These are phyloP conservation scores for Erysimum pusillum DNA, from an alignment of 441 rosid genomes.

Conservation along the genomic window DNA sequence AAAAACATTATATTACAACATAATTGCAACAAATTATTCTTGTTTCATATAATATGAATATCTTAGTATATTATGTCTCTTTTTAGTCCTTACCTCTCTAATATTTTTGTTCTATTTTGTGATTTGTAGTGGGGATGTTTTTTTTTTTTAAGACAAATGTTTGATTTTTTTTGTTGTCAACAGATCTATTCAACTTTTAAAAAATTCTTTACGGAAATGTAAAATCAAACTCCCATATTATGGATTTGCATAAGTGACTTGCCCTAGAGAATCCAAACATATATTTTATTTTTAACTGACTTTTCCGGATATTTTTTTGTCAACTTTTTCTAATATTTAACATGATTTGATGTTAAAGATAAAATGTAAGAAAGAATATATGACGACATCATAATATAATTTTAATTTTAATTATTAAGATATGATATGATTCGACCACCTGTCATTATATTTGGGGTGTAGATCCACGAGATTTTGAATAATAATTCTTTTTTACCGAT, in stretches of 20 bases:
- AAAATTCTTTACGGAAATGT: neutral
- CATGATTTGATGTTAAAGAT: neutral
- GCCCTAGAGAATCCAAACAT: neutral
- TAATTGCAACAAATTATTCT: neutral
- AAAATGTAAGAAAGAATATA: neutral
- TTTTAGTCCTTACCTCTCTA: too few relatives aligned
- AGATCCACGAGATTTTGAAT: too few relatives aligned
- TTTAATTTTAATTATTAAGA: neutral
- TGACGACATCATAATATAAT: neutral
- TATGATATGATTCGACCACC: too few relatives aligned
- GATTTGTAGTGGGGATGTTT: too few relatives aligned
- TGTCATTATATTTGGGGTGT: too few relatives aligned
- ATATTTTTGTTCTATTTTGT: too few relatives aligned
- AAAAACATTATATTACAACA: too few relatives aligned
- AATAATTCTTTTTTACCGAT: too few relatives aligned
- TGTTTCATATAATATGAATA: neutral
- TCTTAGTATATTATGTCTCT: neutral
- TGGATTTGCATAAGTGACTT: neutral
- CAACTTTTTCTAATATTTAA: neutral
- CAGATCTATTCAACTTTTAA: too few relatives aligned
- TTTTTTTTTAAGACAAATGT: too few relatives aligned
- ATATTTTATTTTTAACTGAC: neutral
- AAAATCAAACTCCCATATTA: neutral
- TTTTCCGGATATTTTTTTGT: neutral
- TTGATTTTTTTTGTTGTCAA: too few relatives aligned